Evolutionary conservation across 345 rosid species (phyloP).

Genomic region (Microthlaspi erraticum): DNA sequence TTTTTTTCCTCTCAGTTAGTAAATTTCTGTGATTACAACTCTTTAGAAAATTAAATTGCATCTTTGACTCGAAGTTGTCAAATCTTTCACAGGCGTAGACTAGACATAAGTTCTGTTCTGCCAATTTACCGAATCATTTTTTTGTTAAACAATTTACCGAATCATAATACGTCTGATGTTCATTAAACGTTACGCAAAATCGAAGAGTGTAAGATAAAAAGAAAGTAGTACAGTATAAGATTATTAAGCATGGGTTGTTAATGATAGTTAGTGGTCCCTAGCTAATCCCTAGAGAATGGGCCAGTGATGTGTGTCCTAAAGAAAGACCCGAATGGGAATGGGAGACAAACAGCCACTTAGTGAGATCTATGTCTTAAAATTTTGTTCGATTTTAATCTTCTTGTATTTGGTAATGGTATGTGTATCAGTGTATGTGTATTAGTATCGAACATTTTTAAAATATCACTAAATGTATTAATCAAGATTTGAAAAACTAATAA

Average conservation of each 20-base stretch:
- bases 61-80: too few species aligned
- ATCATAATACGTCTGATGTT: conserved; percentile 12
- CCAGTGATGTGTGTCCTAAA: conserved; percentile 34
- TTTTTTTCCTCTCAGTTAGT: too few species aligned
- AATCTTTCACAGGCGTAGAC: background rate
- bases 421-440: too few species aligned
- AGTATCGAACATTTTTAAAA: too few species aligned
- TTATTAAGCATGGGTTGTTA: conserved; percentile 23
- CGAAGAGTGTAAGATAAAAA: background rate
- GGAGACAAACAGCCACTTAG: conserved; percentile 38
- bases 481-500: background rate
- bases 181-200: conserved; percentile 38
- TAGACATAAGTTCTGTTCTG: background rate
- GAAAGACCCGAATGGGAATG: conserved; percentile 35
- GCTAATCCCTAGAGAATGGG: conserved; percentile 35
- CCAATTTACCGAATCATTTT: conserved; percentile 1
- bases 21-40: background rate
- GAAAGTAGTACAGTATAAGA: background rate
- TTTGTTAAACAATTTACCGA: background rate
- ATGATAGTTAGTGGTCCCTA: conserved; percentile 37
- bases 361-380: conserved; percentile 38
- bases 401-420: background rate
- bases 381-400: conserved; percentile 13
- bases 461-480: too few species aligned
- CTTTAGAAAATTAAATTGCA: background rate